Percentiles rank a stretch among this genome's conserved stretches.
Conservation (phyloP, 2,329 filamentous ascomycete genomes). For the Helminthosporium solani region DNA sequence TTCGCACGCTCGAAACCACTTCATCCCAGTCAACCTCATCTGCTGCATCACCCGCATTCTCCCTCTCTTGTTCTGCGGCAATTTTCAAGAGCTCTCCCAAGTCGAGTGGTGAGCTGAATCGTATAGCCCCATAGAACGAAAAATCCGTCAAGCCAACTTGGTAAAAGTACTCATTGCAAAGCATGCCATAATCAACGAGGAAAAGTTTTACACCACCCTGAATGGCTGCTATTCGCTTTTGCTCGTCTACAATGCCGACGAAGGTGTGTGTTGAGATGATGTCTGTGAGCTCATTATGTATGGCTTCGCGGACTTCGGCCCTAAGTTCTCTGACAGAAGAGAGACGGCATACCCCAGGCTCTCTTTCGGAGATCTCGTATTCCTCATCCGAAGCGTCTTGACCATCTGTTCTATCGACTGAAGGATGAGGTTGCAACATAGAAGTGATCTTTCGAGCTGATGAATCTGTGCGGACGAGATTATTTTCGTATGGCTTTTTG, state of each 20-base stretch:
- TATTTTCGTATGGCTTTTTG: slow-evolving; percentile 71
- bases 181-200: slow-evolving; percentile 87
- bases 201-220: slow-evolving; percentile 91
- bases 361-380: slow-evolving; percentile 72
- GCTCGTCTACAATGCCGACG: slow-evolving; percentile 87
- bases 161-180: slow-evolving; percentile 88
- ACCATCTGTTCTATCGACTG: slow-evolving; percentile 29
- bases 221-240: slow-evolving; percentile 82
- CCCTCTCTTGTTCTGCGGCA: slow-evolving; percentile 69
- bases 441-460: slow-evolving; percentile 91
- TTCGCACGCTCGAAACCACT: slow-evolving; percentile 64
- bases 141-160: slow-evolving; percentile 94
- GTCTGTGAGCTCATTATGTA: slow-evolving; percentile 84
- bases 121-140: slow-evolving; percentile 85
- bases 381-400: slow-evolving; percentile 55
- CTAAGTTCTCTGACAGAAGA: slow-evolving; percentile 85
- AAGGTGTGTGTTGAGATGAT: slow-evolving; percentile 87
- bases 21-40: slow-evolving; percentile 61
- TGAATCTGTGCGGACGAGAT: slow-evolving; percentile 85
- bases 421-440: slow-evolving; percentile 70
- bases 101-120: slow-evolving; percentile 73
- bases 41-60: slow-evolving; percentile 35
- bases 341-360: slow-evolving; percentile 69
- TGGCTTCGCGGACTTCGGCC: slow-evolving; percentile 72
- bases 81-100: slow-evolving; percentile 70